phyloP scores from a whole-genome alignment of 2,329 filamentous ascomycete species.

The Trichothecium sympodiale region DNA sequence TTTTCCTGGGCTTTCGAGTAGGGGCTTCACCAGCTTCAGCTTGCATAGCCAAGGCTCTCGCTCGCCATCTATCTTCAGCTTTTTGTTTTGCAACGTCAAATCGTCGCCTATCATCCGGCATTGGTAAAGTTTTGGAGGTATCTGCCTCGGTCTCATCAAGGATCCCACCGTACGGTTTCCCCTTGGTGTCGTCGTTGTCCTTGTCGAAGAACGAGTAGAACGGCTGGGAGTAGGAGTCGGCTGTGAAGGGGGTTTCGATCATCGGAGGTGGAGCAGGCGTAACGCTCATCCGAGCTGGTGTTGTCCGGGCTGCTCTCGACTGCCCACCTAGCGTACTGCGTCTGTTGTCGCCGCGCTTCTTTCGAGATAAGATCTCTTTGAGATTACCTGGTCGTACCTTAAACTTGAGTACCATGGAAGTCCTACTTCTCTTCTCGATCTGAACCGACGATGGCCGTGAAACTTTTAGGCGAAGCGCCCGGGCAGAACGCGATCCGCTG shows the following conservation, averaged over 20 bases:
- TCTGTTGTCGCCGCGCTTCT: conserved; percentile 19
- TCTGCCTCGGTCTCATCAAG: conserved; percentile 82
- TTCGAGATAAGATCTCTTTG: conserved; percentile 24
- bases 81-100: conserved; percentile 87
- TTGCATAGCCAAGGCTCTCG: conserved; percentile 48
- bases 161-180: conserved; percentile 92
- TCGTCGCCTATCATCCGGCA: conserved; percentile 65
- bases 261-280: conserved; percentile 10
- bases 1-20: conserved; percentile 58
- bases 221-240: conserved; percentile 57
- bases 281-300: conserved; percentile 3
- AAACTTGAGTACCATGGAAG: conserved; percentile 23
- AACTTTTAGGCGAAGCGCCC: conserved; percentile 47
- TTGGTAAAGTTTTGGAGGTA: conserved; percentile 78
- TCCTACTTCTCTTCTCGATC: conserved; percentile 25
- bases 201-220: conserved; percentile 86
- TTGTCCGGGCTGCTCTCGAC: conserved; percentile 12
- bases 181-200: conserved; percentile 78
- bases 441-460: conserved; percentile 28
- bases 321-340: conserved; percentile 11
- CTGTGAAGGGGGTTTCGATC: conserved; percentile 45
- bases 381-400: conserved; percentile 24
- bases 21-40: conserved; percentile 47
- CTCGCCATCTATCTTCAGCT: conserved; percentile 86
- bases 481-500: conserved; percentile 28